Base-by-base conservation (phyloP, 2,329 filamentous ascomycete species). In the Lecanicillium sp. region DNA sequence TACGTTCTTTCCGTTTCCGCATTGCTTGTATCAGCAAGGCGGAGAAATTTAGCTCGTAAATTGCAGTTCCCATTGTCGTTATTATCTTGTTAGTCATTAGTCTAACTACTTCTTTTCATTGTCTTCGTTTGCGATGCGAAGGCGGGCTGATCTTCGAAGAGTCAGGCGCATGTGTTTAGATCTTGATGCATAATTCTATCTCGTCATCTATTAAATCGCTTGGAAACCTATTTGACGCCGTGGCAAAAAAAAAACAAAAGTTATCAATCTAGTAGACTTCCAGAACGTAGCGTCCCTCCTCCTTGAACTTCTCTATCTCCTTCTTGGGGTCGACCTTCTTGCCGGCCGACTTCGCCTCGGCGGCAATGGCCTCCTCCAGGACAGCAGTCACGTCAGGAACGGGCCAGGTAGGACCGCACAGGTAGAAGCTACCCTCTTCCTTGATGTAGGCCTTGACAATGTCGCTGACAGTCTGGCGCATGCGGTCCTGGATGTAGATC, bases 401-500 rank as follows among this genome's bases (percentile, higher is more conserved):
- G 11, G 93, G 93, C 93, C 93, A 98, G 1, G 93, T 98, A 24
- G 93, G 93, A 37, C 93, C 93, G 65, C 93, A 98, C 15, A 98
- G 84, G 70, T 98, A 98, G 73, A 98, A 98, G 27, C 86, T 84
- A 49, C 93, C 93, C 59, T 93, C 85, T 56, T 96, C 81, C 60
- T 83, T 74, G 55, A 96, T 81, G 67, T 97, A 97, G 0, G 90
- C 86, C 68, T 90, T 74, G 50, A 89, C 78, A 54, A 98, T 94
- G 53, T 93, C 84, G 37, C 74, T 71, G 51, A 97, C 71, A 1
- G 85, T 89, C 78, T 97, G 78, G 50, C 93, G 78, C 93, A 98
- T 98, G 56, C 90, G 82, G 66, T 98, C 93, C 74, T 98, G 93
- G 62, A 98, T 98, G 71, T 98, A 98, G 56, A 98, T 95, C 83